Evolutionary conservation across 768 basidiomycete genomes (phyloP).

Genomic region (Tylopilus subfusipes): DNA sequence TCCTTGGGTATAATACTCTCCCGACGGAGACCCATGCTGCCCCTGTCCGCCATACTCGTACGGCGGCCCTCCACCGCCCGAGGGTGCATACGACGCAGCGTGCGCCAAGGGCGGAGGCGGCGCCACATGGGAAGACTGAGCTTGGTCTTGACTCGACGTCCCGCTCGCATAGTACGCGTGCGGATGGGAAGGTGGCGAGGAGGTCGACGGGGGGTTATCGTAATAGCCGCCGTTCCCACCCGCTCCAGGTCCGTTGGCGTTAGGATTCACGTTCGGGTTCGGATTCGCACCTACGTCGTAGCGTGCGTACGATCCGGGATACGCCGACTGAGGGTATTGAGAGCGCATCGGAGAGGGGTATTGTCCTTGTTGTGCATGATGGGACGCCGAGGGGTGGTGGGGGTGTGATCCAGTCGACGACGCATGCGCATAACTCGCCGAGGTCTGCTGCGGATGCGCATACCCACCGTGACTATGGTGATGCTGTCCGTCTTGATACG

Average conservation of each 20-base stretch:
- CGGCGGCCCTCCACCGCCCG: constrained; percentile 22
- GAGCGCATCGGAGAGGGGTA: constrained; percentile 25
- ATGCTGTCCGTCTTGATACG: constrained; percentile 26
- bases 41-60: constrained; percentile 23
- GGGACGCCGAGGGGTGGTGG: constrained; percentile 18
- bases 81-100: constrained; percentile 20
- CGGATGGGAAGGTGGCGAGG: constrained; percentile 20
- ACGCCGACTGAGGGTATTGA: constrained; percentile 23
- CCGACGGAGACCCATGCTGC: constrained; percentile 22
- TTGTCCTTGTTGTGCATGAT: constrained; percentile 25
- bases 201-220: constrained; percentile 20
- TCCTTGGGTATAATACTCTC: constrained; percentile 23
- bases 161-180: constrained; percentile 22
- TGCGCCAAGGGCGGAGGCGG: constrained; percentile 18
- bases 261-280: constrained; percentile 15
- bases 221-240: constrained; percentile 23
- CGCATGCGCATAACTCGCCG: constrained; percentile 16
- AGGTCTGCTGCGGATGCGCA: constrained; percentile 18
- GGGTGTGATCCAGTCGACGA: constrained; percentile 22
- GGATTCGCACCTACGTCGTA: constrained; percentile 28
- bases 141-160: constrained; percentile 13
- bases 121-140: constrained; percentile 18
- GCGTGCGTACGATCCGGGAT: constrained; percentile 28
- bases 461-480: constrained; percentile 22
- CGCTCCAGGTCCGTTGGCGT: constrained; percentile 6